Evolutionary conservation across 768 basidiomycete species (phyloP), one percentile per base, ranked within the genome.

Genomic region (Postia placenta): DNA sequence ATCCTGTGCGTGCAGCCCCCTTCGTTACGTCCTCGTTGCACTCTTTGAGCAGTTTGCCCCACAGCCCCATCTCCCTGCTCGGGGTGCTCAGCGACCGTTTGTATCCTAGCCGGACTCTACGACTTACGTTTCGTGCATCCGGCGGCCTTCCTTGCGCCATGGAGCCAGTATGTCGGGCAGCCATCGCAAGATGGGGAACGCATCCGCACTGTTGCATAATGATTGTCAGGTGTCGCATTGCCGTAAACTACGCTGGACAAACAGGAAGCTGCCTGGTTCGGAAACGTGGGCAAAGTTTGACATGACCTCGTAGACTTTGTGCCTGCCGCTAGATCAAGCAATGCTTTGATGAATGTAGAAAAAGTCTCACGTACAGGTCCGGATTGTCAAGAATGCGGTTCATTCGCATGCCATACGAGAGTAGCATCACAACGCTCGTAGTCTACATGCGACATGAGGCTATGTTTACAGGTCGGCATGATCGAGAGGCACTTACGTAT

Each of bases 141-240:
- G 53, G 17, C 52, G 46, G 25, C 49, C 61, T 19, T 61, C 48
- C 22, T 50, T 52, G 11, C 63, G 47, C 63, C 63, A 64, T 42
- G 53, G 52, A 1, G 61, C 60, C 7, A 64, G 52, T 25, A 51
- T 51, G 38, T 64, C 60, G 26, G 62, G 63, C 11, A n/a, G n/a
- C n/a, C n/a, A n/a, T n/a, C 63, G 62, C 17, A 64, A 48, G 27
- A 64, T 48, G n/a, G 62, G 59, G 50, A 64, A 63, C 6, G 48
- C 57, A 42, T 64, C 63, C 15, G 47, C 47, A 11, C 47, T 48
- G 28, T 12, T n/a, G 6, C 4, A 11, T 23, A 20, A 23, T 12
- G 11, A 11, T 42, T n/a, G 19, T 28, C n/a, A n/a, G n/a, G 30
- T 4, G 9, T 28, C 27, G 22, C 20, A 19, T 27, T 11, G 24